Conservation (phyloP, 306 rosid species). For the Lathyrus oleraceus region DNA sequence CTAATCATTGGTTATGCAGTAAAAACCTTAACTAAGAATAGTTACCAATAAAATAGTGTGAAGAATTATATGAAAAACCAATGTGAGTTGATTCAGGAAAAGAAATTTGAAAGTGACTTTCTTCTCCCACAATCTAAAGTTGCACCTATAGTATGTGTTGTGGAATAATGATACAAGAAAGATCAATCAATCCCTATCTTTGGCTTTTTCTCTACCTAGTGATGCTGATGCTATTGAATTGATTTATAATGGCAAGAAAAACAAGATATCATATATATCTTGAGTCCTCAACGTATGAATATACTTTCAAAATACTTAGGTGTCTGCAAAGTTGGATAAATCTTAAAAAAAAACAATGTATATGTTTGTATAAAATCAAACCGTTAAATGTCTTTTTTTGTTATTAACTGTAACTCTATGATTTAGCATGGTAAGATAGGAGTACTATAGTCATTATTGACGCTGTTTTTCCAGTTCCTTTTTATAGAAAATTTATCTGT, state of each 20-base stretch:
- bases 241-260: background rate
- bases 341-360: too few species aligned
- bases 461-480: slow-evolving; percentile 1
- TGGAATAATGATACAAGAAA: background rate
- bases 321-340: background rate
- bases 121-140: too few species aligned
- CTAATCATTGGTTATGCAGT: too few species aligned
- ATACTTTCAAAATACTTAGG: background rate
- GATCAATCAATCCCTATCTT: background rate
- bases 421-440: background rate
- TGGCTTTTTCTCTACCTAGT: background rate
- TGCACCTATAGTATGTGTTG: too few species aligned
- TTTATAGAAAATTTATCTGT: slow-evolving; percentile 13
- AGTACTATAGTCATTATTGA: background rate
- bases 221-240: background rate
- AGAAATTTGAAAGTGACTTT: too few species aligned
- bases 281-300: background rate
- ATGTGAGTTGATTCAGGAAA: too few species aligned
- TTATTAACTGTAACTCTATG: too few species aligned
- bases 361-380: too few species aligned
- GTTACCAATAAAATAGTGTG: too few species aligned
- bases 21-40: too few species aligned
- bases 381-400: too few species aligned
- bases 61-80: too few species aligned
- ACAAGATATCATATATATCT: background rate